Percentiles rank a stretch among this genome's conserved stretches.
Evolutionary conservation across 306 rosid genomes (phyloP).

Genomic region (Lathyrus oleraceus): DNA sequence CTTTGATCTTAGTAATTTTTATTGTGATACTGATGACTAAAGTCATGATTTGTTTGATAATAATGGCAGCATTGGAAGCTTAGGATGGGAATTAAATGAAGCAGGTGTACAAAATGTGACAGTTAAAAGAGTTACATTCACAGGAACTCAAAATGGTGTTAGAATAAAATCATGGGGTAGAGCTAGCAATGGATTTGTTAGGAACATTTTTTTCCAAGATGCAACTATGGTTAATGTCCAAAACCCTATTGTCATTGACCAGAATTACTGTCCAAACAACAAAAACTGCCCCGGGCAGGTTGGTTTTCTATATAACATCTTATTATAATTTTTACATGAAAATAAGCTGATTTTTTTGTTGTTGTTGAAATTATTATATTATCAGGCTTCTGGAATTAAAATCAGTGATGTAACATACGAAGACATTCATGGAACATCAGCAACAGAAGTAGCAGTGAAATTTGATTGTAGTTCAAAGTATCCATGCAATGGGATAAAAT

Average conservation of each 20-base stretch:
- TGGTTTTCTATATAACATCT: background rate
- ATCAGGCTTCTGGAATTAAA: constrained; percentile 62
- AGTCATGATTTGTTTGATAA: background rate
- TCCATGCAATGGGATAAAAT: constrained; percentile 48
- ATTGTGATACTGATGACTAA: no score
- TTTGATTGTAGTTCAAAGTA: constrained; percentile 59
- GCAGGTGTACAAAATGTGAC: constrained; percentile 71
- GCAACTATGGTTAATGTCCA: constrained; percentile 56
- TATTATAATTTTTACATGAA: background rate
- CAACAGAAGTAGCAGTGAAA: constrained; percentile 51
- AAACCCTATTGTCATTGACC: constrained; percentile 66
- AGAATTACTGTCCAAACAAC: constrained; percentile 57
- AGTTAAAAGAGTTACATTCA: constrained; percentile 46
- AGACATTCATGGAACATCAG: constrained; percentile 45
- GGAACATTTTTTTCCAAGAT: constrained; percentile 44
- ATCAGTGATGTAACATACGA: constrained; percentile 50
- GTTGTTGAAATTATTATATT: constrained; percentile 19
- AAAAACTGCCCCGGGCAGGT: constrained; percentile 54
- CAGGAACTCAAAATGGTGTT: constrained; percentile 56
- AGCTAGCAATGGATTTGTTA: constrained; percentile 53
- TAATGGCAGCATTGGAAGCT: constrained; percentile 66
- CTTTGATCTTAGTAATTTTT: no score
- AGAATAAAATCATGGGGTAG: constrained; percentile 69
- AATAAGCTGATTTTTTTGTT: background rate
- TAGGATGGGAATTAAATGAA: constrained; percentile 47